A percentile compares a stretch with the other conserved stretches of the same genome.
Evolutionary conservation across 2,329 filamentous ascomycete genomes (phyloP).

Genomic region (Alternaria atra): DNA sequence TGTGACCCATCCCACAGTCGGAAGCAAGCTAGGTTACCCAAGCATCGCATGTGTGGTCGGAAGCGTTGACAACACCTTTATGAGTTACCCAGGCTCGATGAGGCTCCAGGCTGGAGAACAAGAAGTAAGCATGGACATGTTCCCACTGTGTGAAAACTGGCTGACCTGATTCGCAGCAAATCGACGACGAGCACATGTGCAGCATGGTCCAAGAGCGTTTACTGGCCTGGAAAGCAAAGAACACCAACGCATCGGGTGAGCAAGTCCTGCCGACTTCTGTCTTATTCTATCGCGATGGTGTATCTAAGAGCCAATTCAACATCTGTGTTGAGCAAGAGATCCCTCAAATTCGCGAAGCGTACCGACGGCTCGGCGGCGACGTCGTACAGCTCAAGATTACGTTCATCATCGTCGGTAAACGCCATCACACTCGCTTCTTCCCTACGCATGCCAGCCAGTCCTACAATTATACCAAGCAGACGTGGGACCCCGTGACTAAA

Average conservation of each 20-base stretch:
- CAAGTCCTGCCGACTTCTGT: slow-evolving; percentile 14
- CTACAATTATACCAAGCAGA: not conserved
- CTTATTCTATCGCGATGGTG: slow-evolving; percentile 35
- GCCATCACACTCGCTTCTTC: slow-evolving; percentile 56
- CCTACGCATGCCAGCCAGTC: slow-evolving; percentile 12
- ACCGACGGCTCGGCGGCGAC: too few relatives aligned
- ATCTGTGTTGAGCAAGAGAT: not conserved
- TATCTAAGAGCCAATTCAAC: slow-evolving; percentile 25
- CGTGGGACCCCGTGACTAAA: too few relatives aligned
- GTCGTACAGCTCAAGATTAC: slow-evolving; percentile 25
- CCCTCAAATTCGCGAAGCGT: not conserved
- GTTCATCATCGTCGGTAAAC: slow-evolving; percentile 50
- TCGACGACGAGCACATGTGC: not conserved
- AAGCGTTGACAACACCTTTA: slow-evolving; percentile 6
- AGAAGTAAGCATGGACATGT: slow-evolving; percentile 20
- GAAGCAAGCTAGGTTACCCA: not conserved
- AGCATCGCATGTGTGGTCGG: not conserved
- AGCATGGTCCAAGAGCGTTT: not conserved
- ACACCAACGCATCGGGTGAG: not conserved
- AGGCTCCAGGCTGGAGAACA: slow-evolving; percentile 33
- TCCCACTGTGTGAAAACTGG: too few relatives aligned
- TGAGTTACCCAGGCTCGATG: slow-evolving; percentile 42
- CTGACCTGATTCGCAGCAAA: not conserved
- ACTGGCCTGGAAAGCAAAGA: not conserved
- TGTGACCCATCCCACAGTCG: not conserved